phyloP scores from a whole-genome alignment of 495 filamentous ascomycete genomes.

The Saxispiralis lemnorum region DNA sequence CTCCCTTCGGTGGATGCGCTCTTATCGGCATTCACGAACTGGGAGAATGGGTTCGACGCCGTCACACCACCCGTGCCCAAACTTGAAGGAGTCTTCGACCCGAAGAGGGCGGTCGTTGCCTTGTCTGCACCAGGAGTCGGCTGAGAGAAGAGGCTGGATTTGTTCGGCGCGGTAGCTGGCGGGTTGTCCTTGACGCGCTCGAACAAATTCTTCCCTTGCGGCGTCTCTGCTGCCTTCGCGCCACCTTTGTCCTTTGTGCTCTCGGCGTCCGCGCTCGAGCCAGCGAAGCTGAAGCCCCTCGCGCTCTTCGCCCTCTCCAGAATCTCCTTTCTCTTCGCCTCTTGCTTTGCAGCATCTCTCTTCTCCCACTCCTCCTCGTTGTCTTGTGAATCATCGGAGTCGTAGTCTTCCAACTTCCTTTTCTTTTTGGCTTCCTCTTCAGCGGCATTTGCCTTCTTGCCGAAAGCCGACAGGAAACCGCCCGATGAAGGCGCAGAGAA shows the following conservation, averaged over 20 bases:
- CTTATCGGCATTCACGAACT: background rate
- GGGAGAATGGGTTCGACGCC: conserved; percentile 1
- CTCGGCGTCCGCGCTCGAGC: too few species aligned
- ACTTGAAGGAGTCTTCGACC: conserved; percentile 1
- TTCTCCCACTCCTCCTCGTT: conserved; percentile 14
- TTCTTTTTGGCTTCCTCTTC: conserved; percentile 10
- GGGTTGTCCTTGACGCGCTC: conserved; percentile 5
- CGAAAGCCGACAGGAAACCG: conserved; percentile 14
- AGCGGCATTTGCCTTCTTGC: conserved; percentile 7
- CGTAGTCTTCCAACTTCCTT: conserved; percentile 16
- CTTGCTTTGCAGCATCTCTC: conserved; percentile 11
- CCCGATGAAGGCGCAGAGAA: conserved; percentile 2
- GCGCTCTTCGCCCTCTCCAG: conserved; percentile 10
- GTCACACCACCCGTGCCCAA: background rate
- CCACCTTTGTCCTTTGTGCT: background rate
- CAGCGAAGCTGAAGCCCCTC: conserved; percentile 1
- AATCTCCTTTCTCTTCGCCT: conserved; percentile 13
- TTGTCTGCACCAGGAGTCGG: background rate
- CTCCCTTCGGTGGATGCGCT: background rate
- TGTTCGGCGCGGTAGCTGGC: conserved; percentile 4
- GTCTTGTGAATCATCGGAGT: conserved; percentile 13
- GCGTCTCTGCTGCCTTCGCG: too few species aligned
- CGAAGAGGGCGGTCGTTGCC: background rate
- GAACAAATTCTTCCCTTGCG: conserved; percentile 12
- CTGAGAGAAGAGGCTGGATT: conserved; percentile 1